These are phyloP conservation scores for Nissolia schottii DNA, from an alignment of 306 rosid genomes.

Conservation along the genomic window DNA sequence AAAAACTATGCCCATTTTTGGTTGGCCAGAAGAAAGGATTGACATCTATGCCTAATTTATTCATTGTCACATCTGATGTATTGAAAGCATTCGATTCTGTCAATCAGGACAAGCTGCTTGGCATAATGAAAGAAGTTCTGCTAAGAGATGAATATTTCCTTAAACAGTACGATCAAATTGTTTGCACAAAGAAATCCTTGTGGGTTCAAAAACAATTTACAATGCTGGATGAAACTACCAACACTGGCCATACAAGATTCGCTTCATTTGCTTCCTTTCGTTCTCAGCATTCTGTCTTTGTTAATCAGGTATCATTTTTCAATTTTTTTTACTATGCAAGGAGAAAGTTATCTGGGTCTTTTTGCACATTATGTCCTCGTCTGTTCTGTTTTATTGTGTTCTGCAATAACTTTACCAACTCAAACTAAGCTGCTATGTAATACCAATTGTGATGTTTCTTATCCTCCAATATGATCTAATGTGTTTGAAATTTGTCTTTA, in stretches of 20 bases:
- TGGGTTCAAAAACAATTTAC: slow-evolving; percentile 57
- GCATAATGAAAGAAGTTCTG: slow-evolving; percentile 47
- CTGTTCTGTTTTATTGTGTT: not conserved
- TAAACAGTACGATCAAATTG: slow-evolving; percentile 50
- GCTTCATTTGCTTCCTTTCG: slow-evolving; percentile 26
- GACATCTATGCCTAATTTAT: slow-evolving; percentile 39
- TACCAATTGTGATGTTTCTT: not conserved
- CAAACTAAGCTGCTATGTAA: not conserved
- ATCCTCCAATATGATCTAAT: not conserved
- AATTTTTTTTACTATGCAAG: not conserved
- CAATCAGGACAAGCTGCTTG: slow-evolving; percentile 73
- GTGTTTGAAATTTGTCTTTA: not conserved
- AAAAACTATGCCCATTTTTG: slow-evolving; percentile 57
- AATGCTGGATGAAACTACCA: slow-evolving; percentile 34
- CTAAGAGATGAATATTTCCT: slow-evolving; percentile 46
- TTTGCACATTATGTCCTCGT: not conserved
- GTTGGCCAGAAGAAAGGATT: slow-evolving; percentile 39
- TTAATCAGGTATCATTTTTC: slow-evolving; percentile 57
- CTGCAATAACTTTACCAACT: not conserved
- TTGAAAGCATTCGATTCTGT: slow-evolving; percentile 79
- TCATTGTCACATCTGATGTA: slow-evolving; percentile 76
- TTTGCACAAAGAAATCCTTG: slow-evolving; percentile 49
- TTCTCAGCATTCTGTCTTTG: slow-evolving; percentile 44
- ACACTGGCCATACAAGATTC: slow-evolving; percentile 17
- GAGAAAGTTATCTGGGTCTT: not conserved